phyloP scores from a whole-genome alignment of 257 asterid species.

The Penstemon davidsonii region DNA sequence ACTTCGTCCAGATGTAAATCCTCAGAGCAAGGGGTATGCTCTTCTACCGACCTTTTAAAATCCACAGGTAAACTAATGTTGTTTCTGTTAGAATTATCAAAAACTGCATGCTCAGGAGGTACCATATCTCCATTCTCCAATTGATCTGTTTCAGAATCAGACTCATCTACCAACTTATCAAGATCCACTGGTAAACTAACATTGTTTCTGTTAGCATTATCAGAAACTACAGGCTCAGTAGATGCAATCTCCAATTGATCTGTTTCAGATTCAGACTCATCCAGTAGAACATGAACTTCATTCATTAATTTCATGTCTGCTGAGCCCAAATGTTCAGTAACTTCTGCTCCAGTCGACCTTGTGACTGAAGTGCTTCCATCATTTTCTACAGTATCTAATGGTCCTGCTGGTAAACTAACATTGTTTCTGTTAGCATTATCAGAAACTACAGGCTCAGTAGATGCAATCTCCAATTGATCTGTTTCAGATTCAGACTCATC shows the following conservation, averaged over 20 bases:
- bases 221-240: slow-evolving; percentile 31
- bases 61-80: slow-evolving; percentile 33
- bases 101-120: slow-evolving; percentile 31
- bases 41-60: slow-evolving; percentile 32
- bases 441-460: slow-evolving; percentile 32
- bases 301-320: slow-evolving; percentile 28
- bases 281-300: slow-evolving; percentile 33
- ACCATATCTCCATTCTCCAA: slow-evolving; percentile 29
- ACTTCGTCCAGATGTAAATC: slow-evolving; percentile 36
- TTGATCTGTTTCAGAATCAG: slow-evolving; percentile 30
- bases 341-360: slow-evolving; percentile 34
- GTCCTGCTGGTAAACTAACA: slow-evolving; percentile 31
- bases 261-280: slow-evolving; percentile 29
- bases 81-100: slow-evolving; percentile 27
- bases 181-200: slow-evolving; percentile 31
- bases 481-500: slow-evolving; percentile 31
- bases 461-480: slow-evolving; percentile 33
- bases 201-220: slow-evolving; percentile 26
- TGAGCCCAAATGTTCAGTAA: slow-evolving; percentile 29
- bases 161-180: slow-evolving; percentile 27
- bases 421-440: slow-evolving; percentile 26
- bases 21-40: slow-evolving; percentile 32
- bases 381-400: slow-evolving; percentile 28
- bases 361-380: slow-evolving; percentile 27
- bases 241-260: slow-evolving; percentile 35